Conservation (phyloP, 106 monocot genomes). For the Dendrobium nobile region DNA sequence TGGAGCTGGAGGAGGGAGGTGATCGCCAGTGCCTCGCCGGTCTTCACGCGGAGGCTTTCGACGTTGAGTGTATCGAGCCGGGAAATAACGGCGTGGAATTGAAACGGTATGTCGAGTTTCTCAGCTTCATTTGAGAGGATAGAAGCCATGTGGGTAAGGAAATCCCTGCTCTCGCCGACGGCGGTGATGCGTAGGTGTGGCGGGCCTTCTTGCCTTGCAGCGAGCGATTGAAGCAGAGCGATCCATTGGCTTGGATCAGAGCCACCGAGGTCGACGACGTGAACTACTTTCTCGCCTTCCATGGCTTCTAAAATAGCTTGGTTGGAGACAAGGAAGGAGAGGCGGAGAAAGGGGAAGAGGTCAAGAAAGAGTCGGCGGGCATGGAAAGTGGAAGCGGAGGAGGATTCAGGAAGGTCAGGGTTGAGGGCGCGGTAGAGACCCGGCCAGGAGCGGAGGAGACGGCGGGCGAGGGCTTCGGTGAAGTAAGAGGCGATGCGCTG, state of each 20-base stretch:
- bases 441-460: slow-evolving; percentile 28
- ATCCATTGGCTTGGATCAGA: slow-evolving; percentile 41
- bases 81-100: slow-evolving; percentile 24
- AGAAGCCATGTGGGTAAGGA: slow-evolving; percentile 11
- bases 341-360: slow-evolving; percentile 48
- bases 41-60: slow-evolving; percentile 30
- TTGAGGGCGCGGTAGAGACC: slow-evolving; percentile 32
- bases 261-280: slow-evolving; percentile 44
- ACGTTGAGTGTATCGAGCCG: slow-evolving; percentile 17
- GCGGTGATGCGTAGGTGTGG: slow-evolving; percentile 43
- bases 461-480: slow-evolving; percentile 41
- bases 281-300: slow-evolving; percentile 46
- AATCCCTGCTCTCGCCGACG: slow-evolving; percentile 20
- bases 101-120: slow-evolving; percentile 31
- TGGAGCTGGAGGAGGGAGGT: slow-evolving; percentile 28
- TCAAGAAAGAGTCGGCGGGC: slow-evolving; percentile 32
- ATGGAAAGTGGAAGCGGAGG: slow-evolving; percentile 6
- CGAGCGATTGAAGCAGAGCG: slow-evolving; percentile 34
- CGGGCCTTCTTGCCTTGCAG: slow-evolving; percentile 23
- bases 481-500: slow-evolving; percentile 42
- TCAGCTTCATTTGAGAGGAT: slow-evolving; percentile 28
- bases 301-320: slow-evolving; percentile 47
- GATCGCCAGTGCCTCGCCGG: slow-evolving; percentile 35
- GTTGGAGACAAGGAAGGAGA: slow-evolving; percentile 38
- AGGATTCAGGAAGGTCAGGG: slow-evolving; percentile 7